These are phyloP conservation scores for Luzula sylvatica DNA, from an alignment of 176 grass and related monocot genomes.

Conservation along the genomic window DNA sequence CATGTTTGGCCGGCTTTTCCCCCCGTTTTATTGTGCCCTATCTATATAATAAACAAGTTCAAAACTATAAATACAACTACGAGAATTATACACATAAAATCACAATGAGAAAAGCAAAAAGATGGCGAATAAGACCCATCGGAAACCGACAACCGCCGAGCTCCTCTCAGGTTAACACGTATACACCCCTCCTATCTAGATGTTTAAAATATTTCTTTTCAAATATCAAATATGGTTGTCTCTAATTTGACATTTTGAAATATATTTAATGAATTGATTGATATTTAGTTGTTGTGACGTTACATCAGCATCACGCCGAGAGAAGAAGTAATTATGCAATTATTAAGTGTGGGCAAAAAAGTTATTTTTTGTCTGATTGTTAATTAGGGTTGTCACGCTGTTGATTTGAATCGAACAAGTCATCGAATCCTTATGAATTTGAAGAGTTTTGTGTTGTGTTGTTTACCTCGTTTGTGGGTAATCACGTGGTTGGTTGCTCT, in stretches of 20 bases:
- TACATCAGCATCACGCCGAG: neutral
- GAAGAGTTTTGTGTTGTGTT: neutral
- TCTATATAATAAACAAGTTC: too few species aligned
- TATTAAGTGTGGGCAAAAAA: slow-evolving; percentile 9
- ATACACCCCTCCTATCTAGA: neutral
- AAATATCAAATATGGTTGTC: neutral
- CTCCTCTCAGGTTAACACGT: neutral
- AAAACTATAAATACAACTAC: neutral
- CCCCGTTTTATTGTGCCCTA: too few species aligned
- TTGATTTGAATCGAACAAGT: neutral
- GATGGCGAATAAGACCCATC: neutral
- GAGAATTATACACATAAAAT: neutral
- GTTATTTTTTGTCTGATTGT: slow-evolving; percentile 15
- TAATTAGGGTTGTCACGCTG: neutral
- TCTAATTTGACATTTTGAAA: slow-evolving; percentile 2
- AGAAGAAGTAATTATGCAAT: neutral
- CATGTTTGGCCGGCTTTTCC: too few species aligned
- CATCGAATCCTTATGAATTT: too few species aligned
- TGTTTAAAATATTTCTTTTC: neutral
- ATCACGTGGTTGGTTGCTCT: slow-evolving; percentile 3
- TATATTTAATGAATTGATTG: too few species aligned
- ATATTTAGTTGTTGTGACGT: neutral
- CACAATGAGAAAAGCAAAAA: neutral
- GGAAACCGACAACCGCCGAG: slow-evolving; percentile 8
- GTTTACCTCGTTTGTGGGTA: slow-evolving; percentile 11